Evolutionary conservation across 768 basidiomycete species (phyloP), one percentile per base, ranked within the genome.

Genomic region (Suillus variegatus): DNA sequence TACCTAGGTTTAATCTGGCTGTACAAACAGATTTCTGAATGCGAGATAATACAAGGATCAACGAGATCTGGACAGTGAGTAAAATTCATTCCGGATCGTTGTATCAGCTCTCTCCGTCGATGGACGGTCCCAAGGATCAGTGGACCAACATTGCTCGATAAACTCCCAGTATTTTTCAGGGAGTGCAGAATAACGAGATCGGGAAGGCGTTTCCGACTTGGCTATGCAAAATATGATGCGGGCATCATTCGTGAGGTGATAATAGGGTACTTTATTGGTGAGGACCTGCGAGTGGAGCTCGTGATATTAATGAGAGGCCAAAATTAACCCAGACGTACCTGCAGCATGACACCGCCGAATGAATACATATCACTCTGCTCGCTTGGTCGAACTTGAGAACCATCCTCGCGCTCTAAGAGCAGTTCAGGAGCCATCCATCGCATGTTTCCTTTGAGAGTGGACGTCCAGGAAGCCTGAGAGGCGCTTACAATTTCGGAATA

Each of bases 351-450:
- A 68, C 80, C 78, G 6, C 81, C 81, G 61, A 80, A 81, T 0
- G 82, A 82, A 12, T 76, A 84, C 13, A 83, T 77, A 70, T 84
- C 83, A 62, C 74, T 81, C 35, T 20, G 69, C 55, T 38, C 7
- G 55, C 55, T 56, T 6, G 55, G 55, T 12, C 36, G 55, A 8
- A 6, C n/a, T 56, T 12, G n/a, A 20, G 36, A 16, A 5, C 25
- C 63, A 38, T 56, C 36, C 20, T 56, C 55, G 3, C 13, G 55
- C n/a, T 22, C n/a, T 22, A 4, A 6, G 63, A 82, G 82, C 0
- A 83, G 69, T 16, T 76, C 68, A 0, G 80, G 71, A 54, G 81
- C 82, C 10, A 81, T 78, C 81, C 82, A 83, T 1, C 82, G 77
- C 28, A 81, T 75, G 18, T 80, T 78, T 6, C 82, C 82, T 32